phyloP scores from a whole-genome alignment of 202 grass and related monocot species.

The Musa balbisiana region DNA sequence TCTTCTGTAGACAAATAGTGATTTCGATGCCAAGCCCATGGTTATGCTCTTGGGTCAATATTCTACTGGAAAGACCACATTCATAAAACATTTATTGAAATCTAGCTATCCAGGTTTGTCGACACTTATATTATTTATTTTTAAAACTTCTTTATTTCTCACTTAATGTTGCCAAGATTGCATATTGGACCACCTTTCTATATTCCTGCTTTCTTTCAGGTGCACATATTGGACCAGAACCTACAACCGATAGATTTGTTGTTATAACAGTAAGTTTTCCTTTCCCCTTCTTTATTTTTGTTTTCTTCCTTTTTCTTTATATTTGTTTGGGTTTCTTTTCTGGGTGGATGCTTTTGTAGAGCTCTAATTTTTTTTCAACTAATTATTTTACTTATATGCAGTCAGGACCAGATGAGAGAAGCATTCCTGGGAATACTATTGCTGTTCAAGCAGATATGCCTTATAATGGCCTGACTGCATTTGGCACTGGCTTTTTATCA shows the following conservation, averaged over 20 bases:
- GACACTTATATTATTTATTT: neutral
- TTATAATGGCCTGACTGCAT: conserved; percentile 80
- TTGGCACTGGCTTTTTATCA: conserved; percentile 83
- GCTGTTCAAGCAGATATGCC: conserved; percentile 98
- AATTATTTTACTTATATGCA: neutral
- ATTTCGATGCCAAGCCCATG: conserved; percentile 26
- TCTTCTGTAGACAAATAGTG: conserved; percentile 8
- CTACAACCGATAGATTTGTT: conserved; percentile 53
- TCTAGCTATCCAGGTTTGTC: conserved; percentile 13
- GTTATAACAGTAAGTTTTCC: conserved; percentile 18
- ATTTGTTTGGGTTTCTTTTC: neutral
- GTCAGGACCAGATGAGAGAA: conserved; percentile 93
- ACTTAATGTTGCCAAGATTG: neutral
- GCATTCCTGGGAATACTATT: conserved; percentile 88
- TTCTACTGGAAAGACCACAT: conserved; percentile 25
- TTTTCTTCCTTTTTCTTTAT: neutral
- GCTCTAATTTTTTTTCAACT: neutral
- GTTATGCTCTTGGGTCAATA: conserved; percentile 24
- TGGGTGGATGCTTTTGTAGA: no score
- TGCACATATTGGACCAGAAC: conserved; percentile 89
- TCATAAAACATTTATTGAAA: conserved; percentile 16
- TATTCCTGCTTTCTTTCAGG: conserved; percentile 5
- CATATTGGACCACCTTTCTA: neutral
- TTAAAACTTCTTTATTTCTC: neutral
- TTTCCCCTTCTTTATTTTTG: neutral